Conservation (phyloP, 768 basidiomycete species). For the Suillus fuscotomentosus region DNA sequence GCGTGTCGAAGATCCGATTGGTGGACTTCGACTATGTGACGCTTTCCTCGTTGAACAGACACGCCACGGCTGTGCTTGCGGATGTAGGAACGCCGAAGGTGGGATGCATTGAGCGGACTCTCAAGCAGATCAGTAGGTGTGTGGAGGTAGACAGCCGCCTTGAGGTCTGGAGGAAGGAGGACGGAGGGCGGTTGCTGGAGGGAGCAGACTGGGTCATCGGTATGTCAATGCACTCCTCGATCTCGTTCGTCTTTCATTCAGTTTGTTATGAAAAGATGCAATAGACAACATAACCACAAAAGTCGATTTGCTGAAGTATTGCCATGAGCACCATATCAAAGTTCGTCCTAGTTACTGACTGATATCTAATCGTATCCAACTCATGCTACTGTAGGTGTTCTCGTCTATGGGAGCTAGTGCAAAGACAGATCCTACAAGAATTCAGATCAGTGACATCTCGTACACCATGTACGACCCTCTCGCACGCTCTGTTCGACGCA, state of each 20-base stretch:
- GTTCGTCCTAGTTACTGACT: conserved; percentile 36
- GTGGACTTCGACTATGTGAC: conserved; percentile 97
- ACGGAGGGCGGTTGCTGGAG: conserved; percentile 68
- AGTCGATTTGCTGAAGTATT: conserved; percentile 90
- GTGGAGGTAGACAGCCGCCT: conserved; percentile 81
- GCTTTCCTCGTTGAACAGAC: conserved; percentile 90
- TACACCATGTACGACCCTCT: conserved; percentile 92
- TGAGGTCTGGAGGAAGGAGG: conserved; percentile 85
- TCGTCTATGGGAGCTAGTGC: conserved; percentile 97
- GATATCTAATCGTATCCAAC: background rate
- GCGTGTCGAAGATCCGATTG: conserved; percentile 74
- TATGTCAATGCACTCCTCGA: conserved; percentile 29
- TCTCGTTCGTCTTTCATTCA: conserved; percentile 9
- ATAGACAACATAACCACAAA: conserved; percentile 98
- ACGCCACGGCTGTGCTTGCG: conserved; percentile 83
- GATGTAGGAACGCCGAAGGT: conserved; percentile 97
- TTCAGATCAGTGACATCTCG: conserved; percentile 95
- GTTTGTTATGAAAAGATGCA: conserved; percentile 56
- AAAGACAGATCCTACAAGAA: conserved; percentile 90
- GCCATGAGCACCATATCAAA: conserved; percentile 76
- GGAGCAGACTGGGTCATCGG: conserved; percentile 95
- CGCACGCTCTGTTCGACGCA: conserved; percentile 83
- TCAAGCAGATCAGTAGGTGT: conserved; percentile 79
- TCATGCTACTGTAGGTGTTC: conserved; percentile 59
- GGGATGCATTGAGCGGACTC: conserved; percentile 61